These are phyloP conservation scores for Dendrothele bispora DNA, from an alignment of 768 basidiomycete species.

Conservation along the genomic window DNA sequence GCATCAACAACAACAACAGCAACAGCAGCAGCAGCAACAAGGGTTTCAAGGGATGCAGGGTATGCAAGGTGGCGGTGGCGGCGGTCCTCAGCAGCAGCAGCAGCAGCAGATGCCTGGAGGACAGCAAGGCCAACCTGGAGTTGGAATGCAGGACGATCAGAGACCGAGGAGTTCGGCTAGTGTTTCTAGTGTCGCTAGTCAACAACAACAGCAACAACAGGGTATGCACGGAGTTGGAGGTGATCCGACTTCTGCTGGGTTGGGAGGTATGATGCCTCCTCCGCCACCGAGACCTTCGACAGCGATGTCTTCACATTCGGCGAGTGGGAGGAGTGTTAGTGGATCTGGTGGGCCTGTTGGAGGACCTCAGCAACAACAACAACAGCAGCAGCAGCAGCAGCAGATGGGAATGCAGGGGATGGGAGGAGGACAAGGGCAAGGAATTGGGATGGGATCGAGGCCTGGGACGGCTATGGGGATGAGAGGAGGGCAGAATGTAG, in stretches of 20 bases:
- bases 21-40: background rate
- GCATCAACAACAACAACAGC: conserved; percentile 4
- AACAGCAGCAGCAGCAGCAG: too few species aligned
- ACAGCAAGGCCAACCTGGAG: conserved; percentile 1
- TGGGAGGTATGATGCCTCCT: conserved; percentile 7
- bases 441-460: too few species aligned
- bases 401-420: too few species aligned
- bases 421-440: too few species aligned
- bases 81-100: background rate
- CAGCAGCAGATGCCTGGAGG: background rate
- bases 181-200: background rate
- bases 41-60: background rate
- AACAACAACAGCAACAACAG: too few species aligned
- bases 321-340: too few species aligned
- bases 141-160: background rate
- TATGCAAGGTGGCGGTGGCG: conserved; percentile 1
- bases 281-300: conserved; percentile 6
- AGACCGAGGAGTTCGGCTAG: conserved; percentile 4
- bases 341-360: too few species aligned
- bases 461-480: conserved; percentile 1
- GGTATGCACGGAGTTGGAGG: too few species aligned
- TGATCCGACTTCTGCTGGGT: background rate
- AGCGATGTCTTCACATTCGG: too few species aligned
- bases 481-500: background rate
- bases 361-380: too few species aligned